Conservation (phyloP, 129 eudicot species). For the Gnaphalium uliginosum region DNA sequence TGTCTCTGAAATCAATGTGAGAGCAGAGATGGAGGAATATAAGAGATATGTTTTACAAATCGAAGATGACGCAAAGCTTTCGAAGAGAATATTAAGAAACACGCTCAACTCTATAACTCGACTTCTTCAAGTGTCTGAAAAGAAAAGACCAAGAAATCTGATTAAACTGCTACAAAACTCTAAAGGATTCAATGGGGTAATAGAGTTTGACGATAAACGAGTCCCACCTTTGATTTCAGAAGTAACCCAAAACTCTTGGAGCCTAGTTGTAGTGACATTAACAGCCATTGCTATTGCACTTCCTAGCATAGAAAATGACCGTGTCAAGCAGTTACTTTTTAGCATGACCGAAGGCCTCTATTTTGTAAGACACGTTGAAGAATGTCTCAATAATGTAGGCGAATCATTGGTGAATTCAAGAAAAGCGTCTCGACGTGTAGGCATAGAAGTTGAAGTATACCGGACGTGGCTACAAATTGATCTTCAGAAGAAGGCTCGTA, state of each 20-base stretch:
- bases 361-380: constrained; percentile 26
- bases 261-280: constrained; percentile 27
- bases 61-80: constrained; percentile 12
- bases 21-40: constrained; percentile 20
- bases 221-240: constrained; percentile 14
- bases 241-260: constrained; percentile 23
- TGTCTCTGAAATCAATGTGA: neutral
- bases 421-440: constrained; percentile 29
- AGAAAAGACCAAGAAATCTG: constrained; percentile 23
- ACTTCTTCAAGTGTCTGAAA: constrained; percentile 28
- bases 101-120: neutral
- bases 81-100: constrained; percentile 9
- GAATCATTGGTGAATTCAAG: constrained; percentile 10
- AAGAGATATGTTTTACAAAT: constrained; percentile 1
- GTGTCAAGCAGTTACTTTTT: too few relatives aligned
- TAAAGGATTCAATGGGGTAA: constrained; percentile 28
- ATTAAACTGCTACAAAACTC: constrained; percentile 24
- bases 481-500: constrained; percentile 26
- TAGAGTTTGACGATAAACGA: constrained; percentile 21
- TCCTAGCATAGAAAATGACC: constrained; percentile 8
- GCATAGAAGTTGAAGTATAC: constrained; percentile 37
- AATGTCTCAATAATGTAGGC: neutral
- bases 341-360: too few relatives aligned
- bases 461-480: constrained; percentile 40
- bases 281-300: constrained; percentile 44